Percentiles rank a stretch among this genome's conserved stretches.
Conservation (phyloP, 2,329 filamentous ascomycete species). For the Neocatenulostroma microsporum region DNA sequence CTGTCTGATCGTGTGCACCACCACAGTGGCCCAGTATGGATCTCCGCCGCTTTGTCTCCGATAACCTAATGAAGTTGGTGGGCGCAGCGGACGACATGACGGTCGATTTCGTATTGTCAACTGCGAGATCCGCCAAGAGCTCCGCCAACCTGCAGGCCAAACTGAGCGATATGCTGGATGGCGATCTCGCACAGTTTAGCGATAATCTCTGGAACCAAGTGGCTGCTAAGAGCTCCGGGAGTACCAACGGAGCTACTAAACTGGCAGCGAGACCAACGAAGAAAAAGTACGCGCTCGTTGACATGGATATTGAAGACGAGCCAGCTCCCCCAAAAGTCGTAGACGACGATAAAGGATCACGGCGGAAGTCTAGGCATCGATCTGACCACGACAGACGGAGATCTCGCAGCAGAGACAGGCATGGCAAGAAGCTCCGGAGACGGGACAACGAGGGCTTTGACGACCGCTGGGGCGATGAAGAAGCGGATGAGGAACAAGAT, state of each 20-base stretch:
- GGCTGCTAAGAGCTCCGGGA: slow-evolving; percentile 17
- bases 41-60: slow-evolving; percentile 35
- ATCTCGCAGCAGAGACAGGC: slow-evolving; percentile 30
- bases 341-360: too few relatives aligned
- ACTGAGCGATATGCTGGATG: slow-evolving; percentile 43
- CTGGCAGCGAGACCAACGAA: slow-evolving; percentile 19
- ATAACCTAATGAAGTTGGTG: slow-evolving; percentile 46
- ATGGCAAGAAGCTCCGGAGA: slow-evolving; percentile 45
- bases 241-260: slow-evolving; percentile 12
- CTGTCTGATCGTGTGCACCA: too few relatives aligned
- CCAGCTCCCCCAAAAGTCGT: too few relatives aligned
- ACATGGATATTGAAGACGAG: slow-evolving; percentile 45
- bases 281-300: slow-evolving; percentile 48
- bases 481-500: slow-evolving; percentile 45
- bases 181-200: slow-evolving; percentile 42
- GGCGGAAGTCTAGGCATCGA: slow-evolving; percentile 31
- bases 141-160: slow-evolving; percentile 43
- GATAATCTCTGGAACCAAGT: slow-evolving; percentile 38
- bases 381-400: slow-evolving; percentile 31
- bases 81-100: slow-evolving; percentile 50
- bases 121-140: slow-evolving; percentile 45
- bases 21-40: slow-evolving; percentile 32
- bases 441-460: slow-evolving; percentile 54
- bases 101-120: slow-evolving; percentile 51
- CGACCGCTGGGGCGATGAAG: slow-evolving; percentile 76